Conservation (phyloP, 106 monocot species). For the Allium fistulosum region DNA sequence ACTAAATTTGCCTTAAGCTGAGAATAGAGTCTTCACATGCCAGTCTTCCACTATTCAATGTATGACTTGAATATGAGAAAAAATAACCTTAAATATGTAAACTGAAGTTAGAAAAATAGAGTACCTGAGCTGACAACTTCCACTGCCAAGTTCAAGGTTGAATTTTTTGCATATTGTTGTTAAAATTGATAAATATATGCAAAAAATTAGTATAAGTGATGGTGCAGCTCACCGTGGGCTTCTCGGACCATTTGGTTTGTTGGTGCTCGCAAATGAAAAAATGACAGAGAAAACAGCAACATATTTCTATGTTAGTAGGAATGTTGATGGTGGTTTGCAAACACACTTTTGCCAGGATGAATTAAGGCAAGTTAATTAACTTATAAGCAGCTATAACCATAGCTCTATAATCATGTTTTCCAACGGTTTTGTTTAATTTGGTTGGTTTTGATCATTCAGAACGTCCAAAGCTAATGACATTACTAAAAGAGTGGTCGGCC, state of each 20-base stretch:
- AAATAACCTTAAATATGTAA: no score
- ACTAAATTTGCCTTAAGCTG: no score
- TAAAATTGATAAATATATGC: no score
- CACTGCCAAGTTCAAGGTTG: no score
- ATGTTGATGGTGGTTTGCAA: slow-evolving; percentile 16
- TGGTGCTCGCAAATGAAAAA: slow-evolving; percentile 42
- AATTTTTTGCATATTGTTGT: no score
- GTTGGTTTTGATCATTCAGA: slow-evolving; percentile 15
- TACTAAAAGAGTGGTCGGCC: slow-evolving; percentile 60
- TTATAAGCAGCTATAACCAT: no score
- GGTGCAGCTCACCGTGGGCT: slow-evolving; percentile 37
- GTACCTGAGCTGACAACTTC: no score
- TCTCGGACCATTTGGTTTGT: slow-evolving; percentile 56
- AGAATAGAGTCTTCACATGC: no score
- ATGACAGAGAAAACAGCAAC: slow-evolving; percentile 49
- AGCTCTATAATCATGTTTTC: background rate
- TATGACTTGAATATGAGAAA: no score
- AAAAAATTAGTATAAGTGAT: no score
- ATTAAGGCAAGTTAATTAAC: slow-evolving; percentile 17
- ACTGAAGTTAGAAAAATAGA: no score
- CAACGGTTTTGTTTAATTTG: background rate
- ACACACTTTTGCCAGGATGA: slow-evolving; percentile 78
- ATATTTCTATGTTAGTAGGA: slow-evolving; percentile 44
- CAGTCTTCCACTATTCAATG: no score
- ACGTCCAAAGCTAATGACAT: slow-evolving; percentile 65